Evolutionary conservation across 2,329 filamentous ascomycete genomes (phyloP).

Genomic region (Ceratocystis ficicola): DNA sequence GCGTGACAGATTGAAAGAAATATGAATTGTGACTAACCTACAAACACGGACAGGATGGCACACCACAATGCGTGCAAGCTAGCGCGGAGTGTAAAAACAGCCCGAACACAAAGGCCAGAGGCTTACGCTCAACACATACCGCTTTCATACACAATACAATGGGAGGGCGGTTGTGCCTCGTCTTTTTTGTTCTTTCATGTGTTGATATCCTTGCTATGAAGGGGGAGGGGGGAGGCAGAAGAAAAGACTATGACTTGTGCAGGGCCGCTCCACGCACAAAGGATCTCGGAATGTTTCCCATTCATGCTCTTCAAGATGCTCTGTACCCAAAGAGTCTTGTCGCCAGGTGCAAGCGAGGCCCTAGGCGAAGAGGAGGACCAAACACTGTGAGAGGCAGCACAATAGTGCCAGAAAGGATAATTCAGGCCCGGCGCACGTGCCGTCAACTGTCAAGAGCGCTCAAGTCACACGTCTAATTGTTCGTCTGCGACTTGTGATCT

Average conservation of each 20-base stretch:
- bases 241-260: background rate
- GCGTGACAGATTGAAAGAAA: conserved; percentile 5
- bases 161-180: too few relatives aligned
- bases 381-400: background rate
- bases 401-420: background rate
- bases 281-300: background rate
- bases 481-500: background rate
- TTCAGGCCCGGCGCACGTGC: background rate
- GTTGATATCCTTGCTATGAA: too few relatives aligned
- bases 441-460: background rate
- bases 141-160: too few relatives aligned
- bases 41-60: background rate
- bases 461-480: background rate
- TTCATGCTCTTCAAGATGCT: background rate
- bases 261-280: background rate
- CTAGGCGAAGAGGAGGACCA: background rate
- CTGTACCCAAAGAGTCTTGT: background rate
- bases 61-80: background rate
- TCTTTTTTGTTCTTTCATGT: too few relatives aligned
- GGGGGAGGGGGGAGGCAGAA: background rate
- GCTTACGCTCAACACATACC: too few relatives aligned
- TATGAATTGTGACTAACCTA: background rate
- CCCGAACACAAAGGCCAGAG: too few relatives aligned
- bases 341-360: background rate
- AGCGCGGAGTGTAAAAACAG: too few relatives aligned